Conservation (phyloP, 345 rosid genomes). For the Eucalyptus caleyi region DNA sequence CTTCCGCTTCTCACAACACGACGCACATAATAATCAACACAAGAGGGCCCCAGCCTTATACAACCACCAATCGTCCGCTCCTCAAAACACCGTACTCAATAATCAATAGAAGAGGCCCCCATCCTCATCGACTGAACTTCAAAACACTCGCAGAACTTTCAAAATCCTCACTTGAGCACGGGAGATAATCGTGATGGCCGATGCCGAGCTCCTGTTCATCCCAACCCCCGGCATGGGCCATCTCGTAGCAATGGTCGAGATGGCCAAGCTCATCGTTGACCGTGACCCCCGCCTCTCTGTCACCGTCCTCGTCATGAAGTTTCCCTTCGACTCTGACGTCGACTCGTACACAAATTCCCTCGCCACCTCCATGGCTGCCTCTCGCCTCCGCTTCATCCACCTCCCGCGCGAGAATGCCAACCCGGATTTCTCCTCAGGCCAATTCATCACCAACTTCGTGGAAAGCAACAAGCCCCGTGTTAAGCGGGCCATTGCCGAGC, state of each 20-base stretch:
- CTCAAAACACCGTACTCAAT: too few relatives aligned
- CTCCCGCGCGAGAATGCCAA: neutral
- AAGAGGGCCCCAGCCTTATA: neutral
- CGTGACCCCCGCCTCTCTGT: conserved; percentile 24
- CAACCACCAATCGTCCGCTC: neutral
- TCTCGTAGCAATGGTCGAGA: conserved; percentile 18
- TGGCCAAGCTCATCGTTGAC: conserved; percentile 26
- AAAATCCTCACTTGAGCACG: too few relatives aligned
- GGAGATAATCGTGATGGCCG: neutral
- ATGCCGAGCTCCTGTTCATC: neutral
- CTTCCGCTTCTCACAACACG: neutral
- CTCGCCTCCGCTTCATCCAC: neutral
- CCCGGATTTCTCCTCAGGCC: neutral
- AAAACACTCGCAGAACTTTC: neutral
- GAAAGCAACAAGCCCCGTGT: neutral
- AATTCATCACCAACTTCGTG: neutral
- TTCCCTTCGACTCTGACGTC: neutral
- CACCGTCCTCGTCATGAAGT: conserved; percentile 28
- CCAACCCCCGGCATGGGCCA: conserved; percentile 25
- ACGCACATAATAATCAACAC: neutral
- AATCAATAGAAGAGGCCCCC: neutral
- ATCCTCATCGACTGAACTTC: neutral
- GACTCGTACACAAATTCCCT: neutral
- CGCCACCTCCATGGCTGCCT: neutral
- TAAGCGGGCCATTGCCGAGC: neutral